These are phyloP conservation scores for Kernera saxatilis DNA, from an alignment of 345 rosid species.

Conservation along the genomic window DNA sequence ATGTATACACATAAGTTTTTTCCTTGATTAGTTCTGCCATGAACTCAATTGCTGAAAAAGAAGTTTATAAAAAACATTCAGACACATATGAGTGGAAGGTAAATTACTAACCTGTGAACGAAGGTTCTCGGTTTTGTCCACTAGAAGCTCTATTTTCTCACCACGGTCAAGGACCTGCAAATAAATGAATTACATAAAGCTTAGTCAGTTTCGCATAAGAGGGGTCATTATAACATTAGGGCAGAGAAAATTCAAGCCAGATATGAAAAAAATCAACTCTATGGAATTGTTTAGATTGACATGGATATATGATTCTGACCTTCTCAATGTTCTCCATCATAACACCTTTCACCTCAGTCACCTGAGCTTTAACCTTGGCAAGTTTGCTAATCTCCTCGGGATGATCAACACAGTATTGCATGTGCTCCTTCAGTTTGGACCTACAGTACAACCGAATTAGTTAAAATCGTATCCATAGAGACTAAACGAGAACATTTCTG, in stretches of 20 bases:
- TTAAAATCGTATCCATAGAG: not conserved
- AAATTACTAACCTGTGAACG: slow-evolving; percentile 51
- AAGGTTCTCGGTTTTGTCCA: slow-evolving; percentile 72
- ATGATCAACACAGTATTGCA: slow-evolving; percentile 86
- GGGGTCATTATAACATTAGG: not conserved
- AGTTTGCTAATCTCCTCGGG: slow-evolving; percentile 80
- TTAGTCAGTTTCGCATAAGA: not conserved
- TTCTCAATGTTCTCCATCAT: slow-evolving; percentile 96
- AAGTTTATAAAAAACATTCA: not conserved
- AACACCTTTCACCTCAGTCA: slow-evolving; percentile 82
- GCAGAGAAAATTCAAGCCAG: not conserved
- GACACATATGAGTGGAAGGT: not conserved
- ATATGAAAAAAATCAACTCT: not conserved
- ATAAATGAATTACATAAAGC: not conserved
- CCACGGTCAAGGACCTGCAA: slow-evolving; percentile 74
- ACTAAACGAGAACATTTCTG: not conserved
- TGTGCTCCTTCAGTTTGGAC: slow-evolving; percentile 79
- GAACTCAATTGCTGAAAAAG: not conserved
- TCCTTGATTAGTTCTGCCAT: not conserved
- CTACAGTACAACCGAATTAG: slow-evolving; percentile 28
- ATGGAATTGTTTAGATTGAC: not conserved
- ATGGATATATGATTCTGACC: slow-evolving; percentile 28
- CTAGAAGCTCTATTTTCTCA: slow-evolving; percentile 72
- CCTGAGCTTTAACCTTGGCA: slow-evolving; percentile 86
- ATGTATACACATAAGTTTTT: not conserved